These are phyloP conservation scores for Salinomyces thailandicus DNA, from an alignment of 2,329 filamentous ascomycete species.

Conservation along the genomic window DNA sequence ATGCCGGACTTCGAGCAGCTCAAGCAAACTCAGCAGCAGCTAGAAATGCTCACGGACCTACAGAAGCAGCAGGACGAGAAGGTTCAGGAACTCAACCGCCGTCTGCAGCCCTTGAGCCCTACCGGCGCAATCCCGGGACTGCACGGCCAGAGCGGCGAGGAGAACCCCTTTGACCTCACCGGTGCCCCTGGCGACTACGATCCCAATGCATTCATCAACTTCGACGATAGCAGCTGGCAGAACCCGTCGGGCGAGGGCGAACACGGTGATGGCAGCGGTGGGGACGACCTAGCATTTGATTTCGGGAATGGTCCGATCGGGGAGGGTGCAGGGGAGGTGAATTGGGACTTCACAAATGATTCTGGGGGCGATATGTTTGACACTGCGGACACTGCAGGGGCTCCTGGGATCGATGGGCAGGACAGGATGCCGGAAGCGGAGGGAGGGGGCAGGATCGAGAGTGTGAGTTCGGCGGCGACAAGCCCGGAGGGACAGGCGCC, in stretches of 20 bases:
- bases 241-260: conserved; percentile 2
- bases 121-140: conserved; percentile 68
- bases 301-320: conserved; percentile 13
- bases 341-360: conserved; percentile 12
- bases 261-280: background rate
- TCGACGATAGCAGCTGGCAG: conserved; percentile 35
- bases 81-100: conserved; percentile 61
- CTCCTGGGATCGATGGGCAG: no score
- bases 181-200: conserved; percentile 35
- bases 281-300: conserved; percentile 15
- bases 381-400: no score
- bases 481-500: no score
- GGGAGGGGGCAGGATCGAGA: conserved; percentile 29
- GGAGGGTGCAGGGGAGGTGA: conserved; percentile 6
- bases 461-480: conserved; percentile 29
- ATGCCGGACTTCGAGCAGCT: conserved; percentile 53
- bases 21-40: conserved; percentile 58
- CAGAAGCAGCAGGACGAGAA: conserved; percentile 69
- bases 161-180: conserved; percentile 26
- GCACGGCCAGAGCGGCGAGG: conserved; percentile 25
- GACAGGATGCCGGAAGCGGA: no score
- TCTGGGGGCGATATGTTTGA: conserved; percentile 12
- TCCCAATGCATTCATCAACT: conserved; percentile 48
- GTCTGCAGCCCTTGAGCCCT: conserved; percentile 71
- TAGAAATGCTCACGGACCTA: conserved; percentile 67